Conservation (phyloP, 257 asterid species). For the Craterostigma plantagineum region DNA sequence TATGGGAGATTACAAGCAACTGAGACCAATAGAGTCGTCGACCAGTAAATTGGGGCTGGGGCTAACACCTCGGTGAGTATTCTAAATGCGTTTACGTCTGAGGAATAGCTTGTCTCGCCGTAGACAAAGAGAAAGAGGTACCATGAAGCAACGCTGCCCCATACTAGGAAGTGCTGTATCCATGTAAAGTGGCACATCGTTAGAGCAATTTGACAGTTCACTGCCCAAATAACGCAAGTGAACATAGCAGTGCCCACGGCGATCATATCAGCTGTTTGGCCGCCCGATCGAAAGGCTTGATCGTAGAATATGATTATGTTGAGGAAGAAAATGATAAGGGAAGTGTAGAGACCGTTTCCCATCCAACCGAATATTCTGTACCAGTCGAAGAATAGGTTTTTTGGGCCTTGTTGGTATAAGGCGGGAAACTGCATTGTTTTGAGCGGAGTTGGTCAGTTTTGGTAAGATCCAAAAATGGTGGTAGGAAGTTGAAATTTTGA, state of each 20-base stretch:
- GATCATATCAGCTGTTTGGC: constrained; percentile 84
- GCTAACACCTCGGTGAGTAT: constrained; percentile 54
- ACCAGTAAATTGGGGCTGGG: constrained; percentile 78
- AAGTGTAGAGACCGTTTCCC: constrained; percentile 77
- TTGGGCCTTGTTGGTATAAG: constrained; percentile 87
- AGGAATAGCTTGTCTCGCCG: constrained; percentile 31
- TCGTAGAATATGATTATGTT: constrained; percentile 57
- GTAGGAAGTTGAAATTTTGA: constrained; percentile 16
- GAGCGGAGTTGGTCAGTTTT: constrained; percentile 9
- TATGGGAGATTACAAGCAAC: constrained; percentile 62
- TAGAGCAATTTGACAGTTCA: constrained; percentile 70
- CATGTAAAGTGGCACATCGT: constrained; percentile 78
- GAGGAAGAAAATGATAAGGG: constrained; percentile 62
- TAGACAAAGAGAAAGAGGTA: constrained; percentile 46
- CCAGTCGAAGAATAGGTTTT: constrained; percentile 85
- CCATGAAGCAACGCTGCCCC: constrained; percentile 71
- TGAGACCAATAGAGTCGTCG: constrained; percentile 51
- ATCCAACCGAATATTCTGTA: constrained; percentile 84
- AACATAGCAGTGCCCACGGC: constrained; percentile 78
- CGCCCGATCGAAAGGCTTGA: constrained; percentile 62
- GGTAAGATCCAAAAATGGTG: no score
- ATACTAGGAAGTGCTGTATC: constrained; percentile 62
- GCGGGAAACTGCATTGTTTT: constrained; percentile 69
- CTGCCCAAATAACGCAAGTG: constrained; percentile 78
- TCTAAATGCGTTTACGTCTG: constrained; percentile 35